A percentile compares a stretch with the other conserved stretches of the same genome.
phyloP scores from a whole-genome alignment of 441 rosid genomes.

The Populus hybrid region DNA sequence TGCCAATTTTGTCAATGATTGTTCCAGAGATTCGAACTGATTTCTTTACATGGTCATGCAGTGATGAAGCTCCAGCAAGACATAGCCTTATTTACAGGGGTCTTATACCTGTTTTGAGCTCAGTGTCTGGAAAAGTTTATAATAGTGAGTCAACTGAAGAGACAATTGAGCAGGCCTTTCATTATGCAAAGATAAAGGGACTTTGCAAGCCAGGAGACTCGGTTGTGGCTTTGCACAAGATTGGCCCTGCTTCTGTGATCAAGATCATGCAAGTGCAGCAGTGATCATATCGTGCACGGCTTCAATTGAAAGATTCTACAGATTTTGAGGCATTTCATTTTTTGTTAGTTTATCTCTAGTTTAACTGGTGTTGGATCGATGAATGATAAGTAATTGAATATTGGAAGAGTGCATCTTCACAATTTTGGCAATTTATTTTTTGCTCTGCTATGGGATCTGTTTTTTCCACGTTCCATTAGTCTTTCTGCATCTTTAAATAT shows the following conservation, averaged over 20 bases:
- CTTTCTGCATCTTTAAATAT: background rate
- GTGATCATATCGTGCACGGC: background rate
- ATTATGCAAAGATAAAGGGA: constrained; percentile 58
- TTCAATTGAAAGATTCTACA: background rate
- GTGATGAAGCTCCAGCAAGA: constrained; percentile 86
- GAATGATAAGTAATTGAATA: background rate
- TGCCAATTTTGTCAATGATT: constrained; percentile 80
- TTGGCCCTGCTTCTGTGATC: constrained; percentile 70
- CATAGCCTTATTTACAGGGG: constrained; percentile 87
- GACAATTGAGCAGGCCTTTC: constrained; percentile 60
- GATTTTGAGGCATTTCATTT: background rate
- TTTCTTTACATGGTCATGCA: constrained; percentile 80
- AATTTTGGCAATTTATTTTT: background rate
- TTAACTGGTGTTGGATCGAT: background rate
- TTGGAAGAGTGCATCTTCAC: background rate
- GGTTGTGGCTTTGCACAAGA: constrained; percentile 75
- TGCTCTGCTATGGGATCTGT: background rate
- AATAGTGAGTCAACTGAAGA: constrained; percentile 79
- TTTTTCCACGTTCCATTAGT: background rate
- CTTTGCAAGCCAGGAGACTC: constrained; percentile 83
- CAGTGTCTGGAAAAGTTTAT: constrained; percentile 69
- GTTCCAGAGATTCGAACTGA: constrained; percentile 80
- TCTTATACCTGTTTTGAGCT: constrained; percentile 62
- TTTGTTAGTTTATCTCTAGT: background rate
- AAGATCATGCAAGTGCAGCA: constrained; percentile 62